phyloP scores from a whole-genome alignment of 768 basidiomycete genomes.

The Tylopilus sp. region DNA sequence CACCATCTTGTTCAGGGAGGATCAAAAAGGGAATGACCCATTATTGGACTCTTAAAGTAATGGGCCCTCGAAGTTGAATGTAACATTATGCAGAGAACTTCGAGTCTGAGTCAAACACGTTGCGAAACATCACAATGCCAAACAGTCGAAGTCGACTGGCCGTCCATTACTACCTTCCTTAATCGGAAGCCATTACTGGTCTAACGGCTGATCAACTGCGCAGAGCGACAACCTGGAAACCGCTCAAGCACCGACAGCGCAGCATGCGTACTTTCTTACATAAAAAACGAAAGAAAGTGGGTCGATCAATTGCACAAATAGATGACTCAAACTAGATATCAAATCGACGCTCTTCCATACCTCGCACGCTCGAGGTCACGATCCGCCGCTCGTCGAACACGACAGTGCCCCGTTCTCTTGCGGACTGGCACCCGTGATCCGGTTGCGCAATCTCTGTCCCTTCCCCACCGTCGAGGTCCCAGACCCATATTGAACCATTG shows the following conservation, averaged over 20 bases:
- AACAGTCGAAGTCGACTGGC: conserved; percentile 11
- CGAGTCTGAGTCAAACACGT: background rate
- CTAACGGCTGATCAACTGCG: background rate
- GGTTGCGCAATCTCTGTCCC: conserved; percentile 33
- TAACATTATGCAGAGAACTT: no score
- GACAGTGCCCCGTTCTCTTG: conserved; percentile 40
- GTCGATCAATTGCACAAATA: no score
- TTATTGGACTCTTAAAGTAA: background rate
- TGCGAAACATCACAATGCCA: background rate
- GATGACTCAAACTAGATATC: conserved; percentile 29
- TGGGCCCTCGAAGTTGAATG: background rate
- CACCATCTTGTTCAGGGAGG: background rate
- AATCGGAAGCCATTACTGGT: background rate
- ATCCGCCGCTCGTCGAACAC: conserved; percentile 76
- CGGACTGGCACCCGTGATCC: conserved; percentile 33
- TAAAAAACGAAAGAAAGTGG: background rate
- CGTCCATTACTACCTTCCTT: conserved; percentile 16
- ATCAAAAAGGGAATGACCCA: background rate
- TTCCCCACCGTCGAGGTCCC: conserved; percentile 69
- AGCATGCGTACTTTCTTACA: background rate
- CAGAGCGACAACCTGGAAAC: background rate
- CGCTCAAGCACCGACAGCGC: no score
- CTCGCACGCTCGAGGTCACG: conserved; percentile 40
- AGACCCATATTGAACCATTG: conserved; percentile 79
- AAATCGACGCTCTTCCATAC: conserved; percentile 33